These are phyloP conservation scores for Amylostereum chailletii DNA, from an alignment of 1,284 basidiomycete genomes.

Conservation along the genomic window DNA sequence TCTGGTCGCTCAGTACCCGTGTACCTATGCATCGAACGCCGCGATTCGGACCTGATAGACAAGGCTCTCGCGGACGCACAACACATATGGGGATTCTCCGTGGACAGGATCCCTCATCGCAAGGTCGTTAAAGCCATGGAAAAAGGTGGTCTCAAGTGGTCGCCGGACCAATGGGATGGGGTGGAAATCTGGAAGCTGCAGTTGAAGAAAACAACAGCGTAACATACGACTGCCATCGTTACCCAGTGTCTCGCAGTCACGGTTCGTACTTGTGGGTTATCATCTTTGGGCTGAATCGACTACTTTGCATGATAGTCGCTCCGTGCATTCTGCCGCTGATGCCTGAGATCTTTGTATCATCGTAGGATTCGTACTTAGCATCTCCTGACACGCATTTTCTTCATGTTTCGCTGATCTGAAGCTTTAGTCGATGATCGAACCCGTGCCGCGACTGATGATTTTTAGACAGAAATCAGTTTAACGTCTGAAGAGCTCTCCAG, in stretches of 20 bases:
- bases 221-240: neutral
- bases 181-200: constrained; percentile 64
- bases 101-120: constrained; percentile 50
- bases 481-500: no score
- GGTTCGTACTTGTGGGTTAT: no score
- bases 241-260: no score
- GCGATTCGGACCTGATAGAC: constrained; percentile 64
- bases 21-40: constrained; percentile 70
- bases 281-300: no score
- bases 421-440: constrained; percentile 40
- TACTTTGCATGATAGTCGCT: no score
- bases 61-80: constrained; percentile 44
- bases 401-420: no score
- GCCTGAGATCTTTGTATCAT: no score
- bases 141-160: constrained; percentile 51
- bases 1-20: constrained; percentile 33
- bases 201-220: constrained; percentile 2
- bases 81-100: constrained; percentile 42
- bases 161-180: constrained; percentile 64
- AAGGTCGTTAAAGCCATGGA: constrained; percentile 58
- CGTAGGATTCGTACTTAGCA: no score
- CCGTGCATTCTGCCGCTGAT: no score
- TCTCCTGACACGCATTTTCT: no score
- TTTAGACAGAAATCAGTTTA: no score
- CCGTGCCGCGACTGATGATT: constrained; percentile 54